Evolutionary conservation across 2,329 filamentous ascomycete species (phyloP).

Genomic region (Septoria petroselini): DNA sequence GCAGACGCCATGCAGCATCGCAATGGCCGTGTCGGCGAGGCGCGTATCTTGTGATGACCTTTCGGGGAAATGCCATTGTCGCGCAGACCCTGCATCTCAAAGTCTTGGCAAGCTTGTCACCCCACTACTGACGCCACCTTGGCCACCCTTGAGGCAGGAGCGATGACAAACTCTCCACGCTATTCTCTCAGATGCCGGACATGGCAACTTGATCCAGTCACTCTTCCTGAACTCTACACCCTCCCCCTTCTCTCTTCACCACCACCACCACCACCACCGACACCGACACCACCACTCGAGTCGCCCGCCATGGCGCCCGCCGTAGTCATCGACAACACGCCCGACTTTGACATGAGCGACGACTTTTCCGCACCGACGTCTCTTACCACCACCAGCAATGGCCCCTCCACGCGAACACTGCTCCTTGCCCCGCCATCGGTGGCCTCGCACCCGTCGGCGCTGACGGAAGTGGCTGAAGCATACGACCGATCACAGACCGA

Average conservation of each 20-base stretch:
- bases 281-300: background rate
- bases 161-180: too few species aligned
- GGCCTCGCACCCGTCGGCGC: conserved; percentile 75
- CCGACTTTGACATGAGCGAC: conserved; percentile 37
- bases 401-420: conserved; percentile 59
- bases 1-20: too few species aligned
- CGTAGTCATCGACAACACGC: conserved; percentile 40
- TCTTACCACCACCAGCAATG: conserved; percentile 15
- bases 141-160: too few species aligned
- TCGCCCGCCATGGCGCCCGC: conserved; percentile 40
- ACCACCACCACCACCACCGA: background rate
- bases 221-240: too few species aligned
- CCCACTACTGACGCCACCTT: too few species aligned
- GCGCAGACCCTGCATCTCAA: too few species aligned
- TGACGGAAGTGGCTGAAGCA: conserved; percentile 66
- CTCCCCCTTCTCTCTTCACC: background rate
- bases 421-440: conserved; percentile 88
- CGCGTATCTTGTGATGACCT: too few species aligned
- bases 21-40: too few species aligned
- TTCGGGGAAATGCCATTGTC: background rate
- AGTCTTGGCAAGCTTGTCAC: too few species aligned
- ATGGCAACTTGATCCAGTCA: too few species aligned
- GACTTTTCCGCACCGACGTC: conserved; percentile 26
- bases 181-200: too few species aligned
- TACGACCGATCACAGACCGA: conserved; percentile 77